Evolutionary conservation across 345 rosid species (phyloP).

Genomic region (Gossypium thurberi): DNA sequence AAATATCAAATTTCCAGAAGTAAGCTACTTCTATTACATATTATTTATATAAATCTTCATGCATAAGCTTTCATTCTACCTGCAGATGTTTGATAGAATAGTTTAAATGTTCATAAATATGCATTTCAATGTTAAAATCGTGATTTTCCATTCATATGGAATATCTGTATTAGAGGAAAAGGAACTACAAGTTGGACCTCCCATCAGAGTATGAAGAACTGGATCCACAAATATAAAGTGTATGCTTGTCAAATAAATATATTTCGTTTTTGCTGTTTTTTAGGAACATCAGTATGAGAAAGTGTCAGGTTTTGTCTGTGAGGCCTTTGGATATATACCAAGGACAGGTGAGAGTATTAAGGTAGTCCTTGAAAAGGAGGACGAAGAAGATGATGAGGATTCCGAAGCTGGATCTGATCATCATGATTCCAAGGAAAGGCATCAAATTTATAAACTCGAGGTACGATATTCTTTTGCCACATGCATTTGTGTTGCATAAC

Average conservation of each 20-base stretch:
- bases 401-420: slow-evolving; percentile 56
- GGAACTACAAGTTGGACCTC: not conserved
- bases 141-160: not conserved
- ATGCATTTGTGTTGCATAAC: not conserved
- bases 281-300: slow-evolving; percentile 98
- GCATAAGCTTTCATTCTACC: not conserved
- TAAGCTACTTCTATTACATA: slow-evolving; percentile 21
- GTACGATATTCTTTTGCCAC: slow-evolving; percentile 27
- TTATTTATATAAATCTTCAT: not conserved
- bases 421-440: slow-evolving; percentile 58
- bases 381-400: slow-evolving; percentile 58
- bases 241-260: not conserved
- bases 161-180: not conserved
- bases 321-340: slow-evolving; percentile 96
- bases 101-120: not conserved
- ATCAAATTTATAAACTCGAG: slow-evolving; percentile 78
- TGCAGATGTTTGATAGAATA: not conserved
- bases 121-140: not conserved
- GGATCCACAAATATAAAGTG: not conserved
- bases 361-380: slow-evolving; percentile 72
- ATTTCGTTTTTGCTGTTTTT: slow-evolving; percentile 3
- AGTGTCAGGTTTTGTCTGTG: slow-evolving; percentile 94
- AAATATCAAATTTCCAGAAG: slow-evolving; percentile 93
- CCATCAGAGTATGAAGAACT: not conserved
- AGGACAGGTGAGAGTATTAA: slow-evolving; percentile 86